Evolutionary conservation across 257 asterid species (phyloP).

Genomic region (Salvia splendens): DNA sequence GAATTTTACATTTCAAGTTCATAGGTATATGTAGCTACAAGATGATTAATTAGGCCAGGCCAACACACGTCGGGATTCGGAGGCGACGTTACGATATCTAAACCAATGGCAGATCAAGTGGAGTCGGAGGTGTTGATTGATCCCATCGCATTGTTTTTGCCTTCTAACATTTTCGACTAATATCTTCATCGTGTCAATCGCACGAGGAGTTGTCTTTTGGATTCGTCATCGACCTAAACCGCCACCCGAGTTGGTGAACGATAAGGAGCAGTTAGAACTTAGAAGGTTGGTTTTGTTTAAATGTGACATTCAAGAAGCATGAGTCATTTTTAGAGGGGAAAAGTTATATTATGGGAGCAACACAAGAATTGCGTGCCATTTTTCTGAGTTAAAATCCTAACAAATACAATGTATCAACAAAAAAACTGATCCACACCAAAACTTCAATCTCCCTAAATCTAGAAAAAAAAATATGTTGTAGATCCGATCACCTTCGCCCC

Average conservation of each 20-base stretch:
- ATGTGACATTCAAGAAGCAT: slow-evolving; percentile 54
- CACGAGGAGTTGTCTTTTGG: no score
- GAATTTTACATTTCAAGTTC: no score
- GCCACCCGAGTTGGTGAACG: neutral
- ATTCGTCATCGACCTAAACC: no score
- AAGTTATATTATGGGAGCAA: slow-evolving; percentile 34
- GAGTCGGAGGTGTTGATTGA: no score
- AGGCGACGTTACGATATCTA: no score
- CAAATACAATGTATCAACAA: slow-evolving; percentile 29
- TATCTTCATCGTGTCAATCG: no score
- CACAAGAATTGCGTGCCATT: slow-evolving; percentile 54
- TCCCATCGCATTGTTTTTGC: no score
- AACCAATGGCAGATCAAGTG: no score
- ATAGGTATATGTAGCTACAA: no score
- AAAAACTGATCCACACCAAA: slow-evolving; percentile 25
- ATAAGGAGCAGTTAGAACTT: slow-evolving; percentile 36
- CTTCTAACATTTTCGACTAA: no score
- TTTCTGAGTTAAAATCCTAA: slow-evolving; percentile 20
- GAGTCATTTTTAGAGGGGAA: slow-evolving; percentile 39
- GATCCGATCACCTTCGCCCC: neutral
- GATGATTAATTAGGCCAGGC: no score
- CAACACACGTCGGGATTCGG: no score
- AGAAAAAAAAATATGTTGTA: neutral
- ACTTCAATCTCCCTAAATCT: slow-evolving; percentile 1
- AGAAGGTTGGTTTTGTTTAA: slow-evolving; percentile 14